A percentile compares a stretch with the other conserved stretches of the same genome.
Evolutionary conservation across 768 basidiomycete species (phyloP).

Genomic region (Sporobolomyces roseus): DNA sequence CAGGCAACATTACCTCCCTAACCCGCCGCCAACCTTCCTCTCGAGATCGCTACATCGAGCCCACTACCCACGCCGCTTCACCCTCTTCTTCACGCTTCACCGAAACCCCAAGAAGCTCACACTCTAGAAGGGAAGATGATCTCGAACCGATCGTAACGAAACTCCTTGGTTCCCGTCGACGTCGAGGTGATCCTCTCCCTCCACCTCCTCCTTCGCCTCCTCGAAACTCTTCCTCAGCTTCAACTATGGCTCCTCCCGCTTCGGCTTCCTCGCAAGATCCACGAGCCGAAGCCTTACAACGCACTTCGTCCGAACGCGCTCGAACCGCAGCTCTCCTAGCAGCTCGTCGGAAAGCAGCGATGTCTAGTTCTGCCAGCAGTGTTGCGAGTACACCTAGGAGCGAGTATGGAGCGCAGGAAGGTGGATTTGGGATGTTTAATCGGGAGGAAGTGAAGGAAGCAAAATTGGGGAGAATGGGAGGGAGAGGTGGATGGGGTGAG

Average conservation of each 20-base stretch:
- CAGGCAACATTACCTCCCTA: slow-evolving; percentile 4
- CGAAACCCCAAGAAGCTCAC: not conserved
- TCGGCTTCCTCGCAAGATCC: not conserved
- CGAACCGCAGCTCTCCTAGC: slow-evolving; percentile 36
- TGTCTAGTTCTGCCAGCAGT: not conserved
- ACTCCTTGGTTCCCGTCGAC: slow-evolving; percentile 16
- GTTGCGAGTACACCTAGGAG: slow-evolving; percentile 27
- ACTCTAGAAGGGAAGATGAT: not conserved
- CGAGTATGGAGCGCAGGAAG: slow-evolving; percentile 18
- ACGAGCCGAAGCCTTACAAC: not conserved
- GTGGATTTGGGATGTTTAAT: slow-evolving; percentile 37
- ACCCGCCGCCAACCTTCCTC: not conserved
- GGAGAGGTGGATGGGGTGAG: slow-evolving; percentile 2
- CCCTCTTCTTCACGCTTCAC: not conserved
- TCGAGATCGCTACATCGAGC: slow-evolving; percentile 28
- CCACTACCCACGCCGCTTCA: not conserved
- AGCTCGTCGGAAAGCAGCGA: not conserved
- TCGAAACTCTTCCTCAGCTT: no score
- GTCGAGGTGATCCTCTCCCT: slow-evolving; percentile 9
- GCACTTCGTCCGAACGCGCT: slow-evolving; percentile 30
- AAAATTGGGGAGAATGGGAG: slow-evolving; percentile 3
- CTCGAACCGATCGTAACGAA: slow-evolving; percentile 26
- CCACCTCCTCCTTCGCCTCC: not conserved
- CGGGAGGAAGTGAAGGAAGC: slow-evolving; percentile 22
- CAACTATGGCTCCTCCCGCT: not conserved